Evolutionary conservation across 2,329 filamentous ascomycete species (phyloP).

Genomic region (Diaporthe sp.): DNA sequence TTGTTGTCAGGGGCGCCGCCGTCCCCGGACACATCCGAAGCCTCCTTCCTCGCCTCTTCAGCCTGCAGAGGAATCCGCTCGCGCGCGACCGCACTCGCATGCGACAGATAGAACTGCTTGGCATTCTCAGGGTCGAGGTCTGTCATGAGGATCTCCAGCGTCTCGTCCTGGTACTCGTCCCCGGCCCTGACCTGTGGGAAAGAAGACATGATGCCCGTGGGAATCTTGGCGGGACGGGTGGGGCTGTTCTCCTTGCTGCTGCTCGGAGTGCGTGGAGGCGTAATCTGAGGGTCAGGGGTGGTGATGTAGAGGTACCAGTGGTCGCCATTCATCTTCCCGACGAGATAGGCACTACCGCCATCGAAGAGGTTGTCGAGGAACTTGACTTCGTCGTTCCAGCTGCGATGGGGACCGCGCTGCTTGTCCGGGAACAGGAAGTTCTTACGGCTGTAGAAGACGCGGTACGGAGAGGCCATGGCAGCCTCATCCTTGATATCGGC

Average conservation of each 20-base stretch:
- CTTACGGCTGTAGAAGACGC: conserved; percentile 99
- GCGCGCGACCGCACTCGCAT: conserved; percentile 91
- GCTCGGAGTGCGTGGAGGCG: conserved; percentile 84
- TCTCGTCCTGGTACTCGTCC: conserved; percentile 76
- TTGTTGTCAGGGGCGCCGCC: conserved; percentile 48
- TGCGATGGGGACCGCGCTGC: conserved; percentile 93
- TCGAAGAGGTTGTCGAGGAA: conserved; percentile 93
- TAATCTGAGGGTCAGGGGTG: conserved; percentile 82
- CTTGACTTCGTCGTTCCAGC: conserved; percentile 96
- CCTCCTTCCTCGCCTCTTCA: conserved; percentile 71
- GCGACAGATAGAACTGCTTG: conserved; percentile 76
- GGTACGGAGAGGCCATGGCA: conserved; percentile 87
- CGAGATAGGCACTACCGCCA: conserved; percentile 97
- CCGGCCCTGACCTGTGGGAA: conserved; percentile 45
- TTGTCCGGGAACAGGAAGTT: conserved; percentile 97
- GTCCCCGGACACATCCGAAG: conserved; percentile 62
- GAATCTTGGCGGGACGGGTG: conserved; percentile 66
- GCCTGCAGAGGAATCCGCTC: conserved; percentile 79
- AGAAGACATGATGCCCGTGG: conserved; percentile 58
- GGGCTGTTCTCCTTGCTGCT: conserved; percentile 54
- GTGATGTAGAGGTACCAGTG: conserved; percentile 99
- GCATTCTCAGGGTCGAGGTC: conserved; percentile 77
- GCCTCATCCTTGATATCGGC: conserved; percentile 74
- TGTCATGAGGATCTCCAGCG: conserved; percentile 80
- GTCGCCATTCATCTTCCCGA: conserved; percentile 99